Evolutionary conservation across 1,139 yeast species (phyloP), one percentile per base, ranked within the genome.

Genomic region (Yamadazyma sp.): DNA sequence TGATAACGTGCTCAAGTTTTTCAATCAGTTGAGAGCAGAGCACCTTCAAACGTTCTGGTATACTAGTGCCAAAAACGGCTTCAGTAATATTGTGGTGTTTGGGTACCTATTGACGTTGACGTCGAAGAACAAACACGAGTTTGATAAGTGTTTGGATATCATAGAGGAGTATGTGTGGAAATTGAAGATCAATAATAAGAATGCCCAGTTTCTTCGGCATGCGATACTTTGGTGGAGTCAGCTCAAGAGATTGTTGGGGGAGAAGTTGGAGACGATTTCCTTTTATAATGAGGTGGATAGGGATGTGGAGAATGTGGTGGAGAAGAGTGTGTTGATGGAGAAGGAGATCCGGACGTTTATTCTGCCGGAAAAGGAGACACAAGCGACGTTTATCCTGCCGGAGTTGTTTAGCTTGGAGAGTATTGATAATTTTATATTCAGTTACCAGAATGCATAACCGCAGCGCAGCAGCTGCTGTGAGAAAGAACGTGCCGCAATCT

Each of bases 41-140:
- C 51, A 47, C 34, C 37, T 47, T 7, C 51, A 47, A 31, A 45
- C 50, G 2, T 45, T 47, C 31, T 47, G 51, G 50, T 47, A 47
- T 30, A 41, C 51, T 3, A 47, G 48, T 39, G 47, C 44, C 2
- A 35, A 45, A 25, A 35, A 38, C 24, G 51, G 51, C n/a, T 42
- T 47, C n/a, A 42, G 47, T 30, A 43, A 37, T 33, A 39, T 43
- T 7, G 50, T 45, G 1, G 35, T 47, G 3, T 45, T 47, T 32
- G 51, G 50, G 5, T 46, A 37, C 18, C 38, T 45, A 15, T 34
- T 45, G 22, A 32, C 43, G 1, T 35, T 44, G 18, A 41, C 36
- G 5, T 34, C 48, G 7, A 45, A 44, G 24, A 34, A 39, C 15
- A 14, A 25, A 11, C 18, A 18, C 9, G 51, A 47, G 31, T 37